Conservation (phyloP, 208 protist genomes). For the Naegleria lovaniensis region DNA sequence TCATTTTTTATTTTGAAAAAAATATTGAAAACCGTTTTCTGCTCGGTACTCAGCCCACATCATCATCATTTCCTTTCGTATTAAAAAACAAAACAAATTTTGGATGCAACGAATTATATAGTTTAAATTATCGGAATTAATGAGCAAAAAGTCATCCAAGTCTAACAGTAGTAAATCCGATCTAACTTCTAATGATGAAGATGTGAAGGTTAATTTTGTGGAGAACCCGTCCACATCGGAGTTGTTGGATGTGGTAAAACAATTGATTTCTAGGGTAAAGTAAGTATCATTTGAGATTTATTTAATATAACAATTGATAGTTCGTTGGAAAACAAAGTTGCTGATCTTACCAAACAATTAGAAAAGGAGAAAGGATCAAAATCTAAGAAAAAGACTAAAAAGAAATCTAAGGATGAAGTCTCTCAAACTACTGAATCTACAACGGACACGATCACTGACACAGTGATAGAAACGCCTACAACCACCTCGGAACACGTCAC, state of each 20-base stretch:
- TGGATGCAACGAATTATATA: background rate
- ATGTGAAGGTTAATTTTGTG: background rate
- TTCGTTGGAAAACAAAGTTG: background rate
- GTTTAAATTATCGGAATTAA: background rate
- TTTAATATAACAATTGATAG: too few relatives aligned
- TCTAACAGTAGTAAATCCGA: background rate
- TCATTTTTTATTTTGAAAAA: too few relatives aligned
- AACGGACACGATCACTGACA: background rate
- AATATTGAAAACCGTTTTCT: background rate
- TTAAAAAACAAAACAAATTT: background rate
- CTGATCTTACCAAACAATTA: background rate
- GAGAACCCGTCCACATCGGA: background rate
- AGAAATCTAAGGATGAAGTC: background rate
- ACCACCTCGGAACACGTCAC: background rate
- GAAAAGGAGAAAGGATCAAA: background rate
- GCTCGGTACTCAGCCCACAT: too few relatives aligned
- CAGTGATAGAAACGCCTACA: background rate
- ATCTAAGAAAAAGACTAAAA: background rate
- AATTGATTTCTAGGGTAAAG: background rate
- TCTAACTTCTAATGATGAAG: background rate
- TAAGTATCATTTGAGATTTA: background rate
- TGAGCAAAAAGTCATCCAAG: background rate
- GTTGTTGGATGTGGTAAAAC: background rate
- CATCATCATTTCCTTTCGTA: too few relatives aligned
- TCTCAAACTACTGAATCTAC: background rate